Evolutionary conservation across 306 rosid genomes (phyloP), one percentile per base, ranked within the genome.

Genomic region (Medicago truncatula): DNA sequence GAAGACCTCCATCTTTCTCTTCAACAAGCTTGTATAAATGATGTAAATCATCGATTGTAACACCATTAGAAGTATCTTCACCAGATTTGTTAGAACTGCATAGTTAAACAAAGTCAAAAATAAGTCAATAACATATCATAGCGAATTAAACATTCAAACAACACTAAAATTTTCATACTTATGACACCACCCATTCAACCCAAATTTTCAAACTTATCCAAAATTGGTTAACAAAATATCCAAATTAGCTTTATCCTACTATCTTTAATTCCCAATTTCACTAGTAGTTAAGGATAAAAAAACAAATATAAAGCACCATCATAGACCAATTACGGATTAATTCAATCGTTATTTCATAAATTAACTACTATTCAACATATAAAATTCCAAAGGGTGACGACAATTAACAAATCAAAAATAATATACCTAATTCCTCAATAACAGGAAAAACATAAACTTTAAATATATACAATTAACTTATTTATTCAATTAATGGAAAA

Each of bases 1-100:
- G 85, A 28, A 78, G 91, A 57, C 91, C 88, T 43, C 85, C 88
- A 82, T 87, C 91, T 84, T 82, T 87, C 76, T 80, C 82, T 83
- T 85, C 91, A 41, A 85, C 87, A 71, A 87, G 86, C 70, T 62
- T 77, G 21, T 75, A 85, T 8, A 85, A 56, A 80, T 82, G 83
- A 18, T 73, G 76, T 4, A 85, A 79, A 80, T 85, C 89, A 67
- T 71, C 84, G 16, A 28, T 6, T 23, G 78, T 63, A 72, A 83
- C 78, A 28, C 53, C 47, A 50, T 82, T 63, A 13, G 76, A 38
- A 38, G 7, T 76, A 67, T 68, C 81, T 56, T 73, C 81, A 4
- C 21, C 41, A 14, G 53, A 71, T 8, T 68, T 34, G 2, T 70
- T 67, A 44, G 71, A 1, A 43, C 84, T 78, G 64, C 36, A 78